Conservation (phyloP, 441 rosid species). For the Capsella rubella region DNA sequence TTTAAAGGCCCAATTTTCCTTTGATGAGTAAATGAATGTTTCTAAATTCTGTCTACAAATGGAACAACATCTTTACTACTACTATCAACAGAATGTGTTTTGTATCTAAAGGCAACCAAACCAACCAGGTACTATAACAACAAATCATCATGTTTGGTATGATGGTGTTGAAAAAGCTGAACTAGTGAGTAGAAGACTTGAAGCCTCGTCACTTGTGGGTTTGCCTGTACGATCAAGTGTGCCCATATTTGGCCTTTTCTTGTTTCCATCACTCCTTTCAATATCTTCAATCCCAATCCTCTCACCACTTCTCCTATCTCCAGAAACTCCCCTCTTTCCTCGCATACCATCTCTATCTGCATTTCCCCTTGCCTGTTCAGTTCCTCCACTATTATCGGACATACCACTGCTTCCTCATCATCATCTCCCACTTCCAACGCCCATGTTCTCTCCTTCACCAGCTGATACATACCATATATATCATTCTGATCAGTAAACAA, state of each 20-base stretch:
- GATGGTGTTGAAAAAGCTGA: conserved; percentile 48
- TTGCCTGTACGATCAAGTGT: conserved; percentile 87
- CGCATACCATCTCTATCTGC: conserved; percentile 95
- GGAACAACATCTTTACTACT: neutral
- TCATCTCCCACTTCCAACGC: conserved; percentile 82
- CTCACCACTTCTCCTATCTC: conserved; percentile 82
- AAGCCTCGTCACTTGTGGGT: conserved; percentile 63
- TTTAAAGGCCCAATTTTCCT: neutral
- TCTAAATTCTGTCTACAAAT: neutral
- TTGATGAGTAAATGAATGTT: neutral
- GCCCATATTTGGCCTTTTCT: conserved; percentile 76
- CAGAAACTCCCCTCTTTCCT: conserved; percentile 74
- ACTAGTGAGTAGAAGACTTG: conserved; percentile 87
- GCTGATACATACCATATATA: conserved; percentile 35
- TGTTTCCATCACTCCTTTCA: conserved; percentile 84
- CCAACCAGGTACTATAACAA: neutral
- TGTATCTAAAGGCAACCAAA: neutral
- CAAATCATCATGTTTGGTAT: conserved; percentile 1
- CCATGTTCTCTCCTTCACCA: conserved; percentile 70
- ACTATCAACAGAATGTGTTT: conserved; percentile 6
- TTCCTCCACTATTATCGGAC: conserved; percentile 91
- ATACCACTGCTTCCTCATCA: conserved; percentile 50
- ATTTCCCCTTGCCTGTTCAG: conserved; percentile 72
- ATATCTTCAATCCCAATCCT: conserved; percentile 77
- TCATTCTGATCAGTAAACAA: neutral